A percentile compares a stretch with the other conserved stretches of the same genome.
phyloP scores from a whole-genome alignment of 139 green algal species.

The Volvox africanus region DNA sequence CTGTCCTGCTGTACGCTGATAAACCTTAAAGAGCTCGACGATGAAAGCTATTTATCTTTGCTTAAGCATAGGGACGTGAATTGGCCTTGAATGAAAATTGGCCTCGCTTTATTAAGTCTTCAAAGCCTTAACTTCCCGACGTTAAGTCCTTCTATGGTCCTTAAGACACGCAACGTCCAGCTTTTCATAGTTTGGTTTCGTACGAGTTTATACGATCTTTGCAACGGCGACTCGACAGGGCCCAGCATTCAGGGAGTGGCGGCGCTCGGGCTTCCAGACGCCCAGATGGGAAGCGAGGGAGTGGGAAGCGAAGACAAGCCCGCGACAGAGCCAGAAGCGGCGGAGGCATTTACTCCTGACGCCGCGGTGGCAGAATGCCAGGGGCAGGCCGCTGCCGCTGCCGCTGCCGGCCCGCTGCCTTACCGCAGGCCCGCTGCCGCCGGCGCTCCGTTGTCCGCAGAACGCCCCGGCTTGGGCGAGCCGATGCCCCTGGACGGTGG shows the following conservation, averaged over 20 bases:
- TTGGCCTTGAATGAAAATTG: too few species aligned
- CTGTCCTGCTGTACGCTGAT: too few species aligned
- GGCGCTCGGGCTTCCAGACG: neutral
- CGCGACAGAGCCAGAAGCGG: neutral
- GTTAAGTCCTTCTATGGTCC: too few species aligned
- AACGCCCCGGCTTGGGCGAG: conserved; percentile 1
- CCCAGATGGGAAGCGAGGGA: neutral
- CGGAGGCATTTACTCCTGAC: neutral
- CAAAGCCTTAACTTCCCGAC: too few species aligned
- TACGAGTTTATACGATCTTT: too few species aligned
- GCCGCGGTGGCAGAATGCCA: neutral
- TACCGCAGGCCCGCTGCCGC: neutral
- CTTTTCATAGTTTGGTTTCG: too few species aligned
- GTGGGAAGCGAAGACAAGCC: neutral
- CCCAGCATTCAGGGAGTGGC: neutral
- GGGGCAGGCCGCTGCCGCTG: neutral
- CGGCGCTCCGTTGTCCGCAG: neutral
- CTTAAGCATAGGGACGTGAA: too few species aligned
- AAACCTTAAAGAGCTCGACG: too few species aligned
- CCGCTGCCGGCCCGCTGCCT: neutral
- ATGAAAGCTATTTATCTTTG: too few species aligned
- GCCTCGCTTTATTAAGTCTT: too few species aligned
- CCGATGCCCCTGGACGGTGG: neutral
- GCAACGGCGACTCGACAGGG: neutral
- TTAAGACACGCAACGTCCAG: too few species aligned